Conservation (phyloP, 306 rosid genomes). For the Casuarina glauca region DNA sequence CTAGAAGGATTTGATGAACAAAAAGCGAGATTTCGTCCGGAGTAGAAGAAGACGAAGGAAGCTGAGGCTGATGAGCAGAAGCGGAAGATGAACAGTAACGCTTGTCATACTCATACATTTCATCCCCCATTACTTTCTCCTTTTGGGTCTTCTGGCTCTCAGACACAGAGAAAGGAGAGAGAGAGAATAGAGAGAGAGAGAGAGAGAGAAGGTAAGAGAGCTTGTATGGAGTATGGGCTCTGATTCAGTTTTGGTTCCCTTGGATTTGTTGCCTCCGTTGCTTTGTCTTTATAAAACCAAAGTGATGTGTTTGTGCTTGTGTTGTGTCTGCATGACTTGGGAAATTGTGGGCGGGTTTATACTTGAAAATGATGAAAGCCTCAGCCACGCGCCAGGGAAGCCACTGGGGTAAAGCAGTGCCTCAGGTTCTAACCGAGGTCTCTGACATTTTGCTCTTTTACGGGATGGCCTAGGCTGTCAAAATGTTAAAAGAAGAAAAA, state of each 20-base stretch:
- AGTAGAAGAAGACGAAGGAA: constrained; percentile 33
- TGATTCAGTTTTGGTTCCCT: constrained; percentile 1
- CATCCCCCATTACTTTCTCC: constrained; percentile 47
- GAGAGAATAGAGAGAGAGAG: background rate
- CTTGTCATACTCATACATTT: constrained; percentile 36
- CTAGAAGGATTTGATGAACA: constrained; percentile 79
- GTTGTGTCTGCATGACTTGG: constrained; percentile 19
- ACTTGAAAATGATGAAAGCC: constrained; percentile 12
- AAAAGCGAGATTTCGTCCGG: constrained; percentile 87
- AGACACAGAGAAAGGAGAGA: background rate
- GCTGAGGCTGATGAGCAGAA: constrained; percentile 23
- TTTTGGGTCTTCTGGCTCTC: constrained; percentile 14
- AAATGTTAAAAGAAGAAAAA: background rate
- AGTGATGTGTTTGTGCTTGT: constrained; percentile 23
- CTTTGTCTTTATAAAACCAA: constrained; percentile 19
- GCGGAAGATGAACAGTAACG: constrained; percentile 34
- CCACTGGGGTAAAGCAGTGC: background rate
- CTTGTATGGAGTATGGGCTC: constrained; percentile 16
- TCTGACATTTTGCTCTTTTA: constrained; percentile 6
- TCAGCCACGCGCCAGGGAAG: constrained; percentile 30
- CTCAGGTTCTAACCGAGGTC: background rate
- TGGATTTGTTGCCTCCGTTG: constrained; percentile 22
- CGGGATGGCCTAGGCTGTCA: constrained; percentile 13
- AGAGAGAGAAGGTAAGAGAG: background rate
- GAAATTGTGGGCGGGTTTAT: constrained; percentile 40